Percentiles rank a stretch among this genome's conserved stretches.
Evolutionary conservation across 176 grass and related monocot genomes (phyloP).

Genomic region (Poa annua): DNA sequence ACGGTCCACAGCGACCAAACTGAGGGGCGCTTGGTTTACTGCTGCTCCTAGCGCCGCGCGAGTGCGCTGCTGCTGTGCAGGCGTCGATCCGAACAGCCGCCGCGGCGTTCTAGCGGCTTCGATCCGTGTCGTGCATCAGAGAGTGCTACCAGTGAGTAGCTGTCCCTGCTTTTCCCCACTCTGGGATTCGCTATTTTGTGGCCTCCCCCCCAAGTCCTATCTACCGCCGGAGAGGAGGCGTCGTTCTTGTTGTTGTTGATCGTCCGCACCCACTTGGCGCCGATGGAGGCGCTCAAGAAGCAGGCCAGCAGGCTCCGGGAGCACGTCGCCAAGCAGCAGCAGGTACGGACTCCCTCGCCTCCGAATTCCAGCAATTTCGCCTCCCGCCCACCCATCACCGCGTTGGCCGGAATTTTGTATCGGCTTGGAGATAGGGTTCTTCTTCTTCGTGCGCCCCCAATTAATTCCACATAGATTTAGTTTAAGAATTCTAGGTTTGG

Average conservation of each 20-base stretch:
- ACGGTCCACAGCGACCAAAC: conserved; percentile 35
- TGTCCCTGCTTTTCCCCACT: conserved; percentile 6
- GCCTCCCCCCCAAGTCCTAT: conserved; percentile 27
- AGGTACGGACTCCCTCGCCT: conserved; percentile 49
- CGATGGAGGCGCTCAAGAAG: conserved; percentile 92
- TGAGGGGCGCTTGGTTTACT: neutral
- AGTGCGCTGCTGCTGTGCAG: neutral
- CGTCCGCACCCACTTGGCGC: neutral
- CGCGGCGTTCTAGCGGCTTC: conserved; percentile 47
- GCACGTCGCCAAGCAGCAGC: conserved; percentile 93
- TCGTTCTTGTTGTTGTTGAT: neutral
- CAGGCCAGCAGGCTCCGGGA: conserved; percentile 84
- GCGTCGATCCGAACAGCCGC: conserved; percentile 28
- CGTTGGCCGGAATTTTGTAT: conserved; percentile 19
- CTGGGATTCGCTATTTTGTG: neutral
- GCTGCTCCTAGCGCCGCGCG: neutral
- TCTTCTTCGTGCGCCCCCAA: neutral
- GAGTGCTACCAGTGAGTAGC: neutral
- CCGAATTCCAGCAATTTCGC: conserved; percentile 30
- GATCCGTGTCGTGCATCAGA: neutral
- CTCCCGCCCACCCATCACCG: conserved; percentile 7
- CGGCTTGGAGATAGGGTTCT: neutral
- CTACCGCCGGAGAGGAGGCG: neutral
- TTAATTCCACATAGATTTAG: neutral
- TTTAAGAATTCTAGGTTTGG: neutral